Conservation (phyloP, 2,329 filamentous ascomycete species). For the Pyricularia pennisetigena region DNA sequence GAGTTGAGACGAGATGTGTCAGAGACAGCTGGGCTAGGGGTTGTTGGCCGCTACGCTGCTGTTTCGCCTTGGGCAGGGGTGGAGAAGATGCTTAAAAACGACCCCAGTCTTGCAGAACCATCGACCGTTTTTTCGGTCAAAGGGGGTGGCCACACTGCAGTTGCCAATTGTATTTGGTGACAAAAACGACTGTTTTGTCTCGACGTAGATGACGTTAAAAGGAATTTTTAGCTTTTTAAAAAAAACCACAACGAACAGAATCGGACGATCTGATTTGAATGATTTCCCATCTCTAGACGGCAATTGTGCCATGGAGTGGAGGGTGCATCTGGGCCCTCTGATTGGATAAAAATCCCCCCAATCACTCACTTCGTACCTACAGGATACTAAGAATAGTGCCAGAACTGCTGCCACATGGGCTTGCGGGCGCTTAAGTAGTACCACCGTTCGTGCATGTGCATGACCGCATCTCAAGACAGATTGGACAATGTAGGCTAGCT, state of each 20-base stretch:
- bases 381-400: background rate
- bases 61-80: slow-evolving; percentile 27
- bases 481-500: background rate
- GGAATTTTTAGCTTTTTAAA: background rate
- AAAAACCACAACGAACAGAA: background rate
- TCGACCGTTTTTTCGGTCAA: background rate
- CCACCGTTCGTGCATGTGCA: background rate
- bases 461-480: background rate
- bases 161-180: background rate
- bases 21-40: slow-evolving; percentile 32
- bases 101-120: background rate
- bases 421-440: background rate
- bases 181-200: background rate
- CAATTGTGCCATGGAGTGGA: background rate
- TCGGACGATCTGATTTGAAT: background rate
- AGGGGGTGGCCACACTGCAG: background rate
- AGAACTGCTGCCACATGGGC: background rate
- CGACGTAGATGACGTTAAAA: background rate
- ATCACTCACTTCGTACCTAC: background rate
- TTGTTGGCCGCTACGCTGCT: slow-evolving; percentile 19
- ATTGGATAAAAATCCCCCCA: background rate
- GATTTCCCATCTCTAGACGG: background rate
- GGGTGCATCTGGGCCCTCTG: background rate
- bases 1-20: slow-evolving; percentile 34
- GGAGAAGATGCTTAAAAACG: slow-evolving; percentile 1